phyloP scores from a whole-genome alignment of 1,284 basidiomycete genomes.

The Moniliophthora roreri region DNA sequence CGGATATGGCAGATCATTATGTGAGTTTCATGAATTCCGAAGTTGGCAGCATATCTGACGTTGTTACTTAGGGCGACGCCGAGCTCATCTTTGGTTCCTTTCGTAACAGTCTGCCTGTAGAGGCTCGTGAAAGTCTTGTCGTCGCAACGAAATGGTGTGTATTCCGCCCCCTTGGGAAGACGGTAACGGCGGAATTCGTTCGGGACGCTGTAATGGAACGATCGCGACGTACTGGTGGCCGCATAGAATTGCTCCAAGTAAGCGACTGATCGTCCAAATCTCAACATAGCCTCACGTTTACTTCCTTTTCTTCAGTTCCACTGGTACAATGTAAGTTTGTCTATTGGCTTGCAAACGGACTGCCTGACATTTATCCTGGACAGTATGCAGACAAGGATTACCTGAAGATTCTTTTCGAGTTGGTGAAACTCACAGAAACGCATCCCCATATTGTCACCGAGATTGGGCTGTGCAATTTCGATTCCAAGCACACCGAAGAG shows the following conservation, averaged over 20 bases:
- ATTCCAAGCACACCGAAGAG: conserved; percentile 52
- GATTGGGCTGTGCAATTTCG: conserved; percentile 67
- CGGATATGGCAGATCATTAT: conserved; percentile 20
- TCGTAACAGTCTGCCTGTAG: conserved; percentile 12
- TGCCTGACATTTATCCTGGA: conserved; percentile 26
- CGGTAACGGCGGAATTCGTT: conserved; percentile 14
- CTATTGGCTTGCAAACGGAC: not conserved
- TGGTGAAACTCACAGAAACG: conserved; percentile 36
- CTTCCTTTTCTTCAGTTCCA: conserved; percentile 14
- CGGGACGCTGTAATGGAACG: conserved; percentile 16
- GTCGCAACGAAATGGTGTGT: conserved; percentile 21
- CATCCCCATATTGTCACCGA: conserved; percentile 41
- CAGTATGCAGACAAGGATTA: conserved; percentile 61
- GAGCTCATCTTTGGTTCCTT: conserved; percentile 18
- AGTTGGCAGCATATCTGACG: not conserved
- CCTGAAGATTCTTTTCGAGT: conserved; percentile 45
- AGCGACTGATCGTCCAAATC: not conserved
- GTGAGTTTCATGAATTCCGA: not conserved
- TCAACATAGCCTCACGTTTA: not conserved
- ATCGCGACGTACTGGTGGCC: conserved; percentile 14
- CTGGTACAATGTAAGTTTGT: conserved; percentile 18
- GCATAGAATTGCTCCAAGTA: conserved; percentile 20
- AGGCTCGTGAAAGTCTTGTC: conserved; percentile 7
- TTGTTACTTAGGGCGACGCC: conserved; percentile 16
- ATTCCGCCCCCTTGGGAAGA: conserved; percentile 14